Evolutionary conservation across 306 rosid species (phyloP).

Genomic region (Castanopsis chinensis): DNA sequence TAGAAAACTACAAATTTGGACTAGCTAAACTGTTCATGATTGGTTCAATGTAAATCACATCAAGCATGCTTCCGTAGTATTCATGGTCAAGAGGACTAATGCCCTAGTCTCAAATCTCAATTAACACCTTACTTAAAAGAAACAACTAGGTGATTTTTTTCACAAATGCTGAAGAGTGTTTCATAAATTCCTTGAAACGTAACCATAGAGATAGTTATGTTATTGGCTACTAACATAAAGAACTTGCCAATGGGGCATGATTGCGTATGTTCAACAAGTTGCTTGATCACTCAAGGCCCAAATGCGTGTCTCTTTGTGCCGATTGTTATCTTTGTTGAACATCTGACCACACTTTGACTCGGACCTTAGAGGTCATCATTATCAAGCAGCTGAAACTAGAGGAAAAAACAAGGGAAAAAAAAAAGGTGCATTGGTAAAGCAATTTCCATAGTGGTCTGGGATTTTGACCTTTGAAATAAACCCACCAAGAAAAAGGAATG

Average conservation of each 20-base stretch:
- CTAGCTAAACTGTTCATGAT: conserved; percentile 3
- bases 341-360: conserved; percentile 9
- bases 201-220: background rate
- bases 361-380: background rate
- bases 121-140: conserved; percentile 24
- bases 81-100: conserved; percentile 6
- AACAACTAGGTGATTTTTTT: conserved; percentile 2
- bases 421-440: background rate
- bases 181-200: background rate
- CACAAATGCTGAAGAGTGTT: background rate
- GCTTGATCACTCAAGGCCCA: conserved; percentile 10
- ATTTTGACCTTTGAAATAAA: background rate
- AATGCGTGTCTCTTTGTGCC: conserved; percentile 17
- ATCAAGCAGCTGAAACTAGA: background rate
- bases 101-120: background rate
- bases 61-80: conserved; percentile 28
- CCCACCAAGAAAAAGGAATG: conserved; percentile 10
- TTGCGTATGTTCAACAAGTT: conserved; percentile 22
- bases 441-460: conserved; percentile 14
- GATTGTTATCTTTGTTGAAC: conserved; percentile 34
- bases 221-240: background rate
- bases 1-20: conserved; percentile 25
- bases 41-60: background rate
- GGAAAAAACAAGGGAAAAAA: too few species aligned
- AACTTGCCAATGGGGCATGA: conserved; percentile 7